Conservation (phyloP, 805 yeast species). For the Brettanomyces bruxellensis region DNA sequence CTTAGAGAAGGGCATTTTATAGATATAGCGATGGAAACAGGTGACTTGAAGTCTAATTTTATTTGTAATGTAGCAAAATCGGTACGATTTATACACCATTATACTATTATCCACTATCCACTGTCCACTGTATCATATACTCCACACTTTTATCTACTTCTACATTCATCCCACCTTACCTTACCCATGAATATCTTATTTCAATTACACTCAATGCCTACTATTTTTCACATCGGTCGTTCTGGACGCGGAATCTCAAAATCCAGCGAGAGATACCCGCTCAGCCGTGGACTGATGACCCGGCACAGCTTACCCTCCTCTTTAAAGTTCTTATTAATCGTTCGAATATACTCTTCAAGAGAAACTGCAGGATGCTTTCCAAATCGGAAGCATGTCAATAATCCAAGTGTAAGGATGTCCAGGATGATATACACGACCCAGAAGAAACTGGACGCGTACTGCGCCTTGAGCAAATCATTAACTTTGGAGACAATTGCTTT, state of each 20-base stretch:
- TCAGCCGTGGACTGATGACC: conserved; percentile 41
- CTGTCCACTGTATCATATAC: too few species aligned
- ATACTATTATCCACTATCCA: too few species aligned
- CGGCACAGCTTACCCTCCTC: conserved; percentile 20
- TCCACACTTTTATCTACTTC: too few species aligned
- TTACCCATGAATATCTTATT: too few species aligned
- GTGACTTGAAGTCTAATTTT: background rate
- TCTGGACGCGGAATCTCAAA: conserved; percentile 40
- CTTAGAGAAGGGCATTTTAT: too few species aligned
- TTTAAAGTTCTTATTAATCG: conserved; percentile 20
- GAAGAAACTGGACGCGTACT: conserved; percentile 30
- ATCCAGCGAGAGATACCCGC: conserved; percentile 52
- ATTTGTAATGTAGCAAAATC: background rate
- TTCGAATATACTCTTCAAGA: conserved; percentile 34
- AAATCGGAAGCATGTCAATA: conserved; percentile 25
- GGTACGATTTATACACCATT: too few species aligned
- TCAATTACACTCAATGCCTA: too few species aligned
- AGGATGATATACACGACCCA: conserved; percentile 33
- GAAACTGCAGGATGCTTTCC: conserved; percentile 25
- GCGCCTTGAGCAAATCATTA: conserved; percentile 32
- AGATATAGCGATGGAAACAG: too few species aligned
- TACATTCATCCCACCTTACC: too few species aligned
- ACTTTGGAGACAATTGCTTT: conserved; percentile 31
- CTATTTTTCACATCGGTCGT: background rate
- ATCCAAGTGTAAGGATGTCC: conserved; percentile 32